These are phyloP conservation scores for Calendula officinalis DNA, from an alignment of 129 eudicot genomes.

Conservation along the genomic window DNA sequence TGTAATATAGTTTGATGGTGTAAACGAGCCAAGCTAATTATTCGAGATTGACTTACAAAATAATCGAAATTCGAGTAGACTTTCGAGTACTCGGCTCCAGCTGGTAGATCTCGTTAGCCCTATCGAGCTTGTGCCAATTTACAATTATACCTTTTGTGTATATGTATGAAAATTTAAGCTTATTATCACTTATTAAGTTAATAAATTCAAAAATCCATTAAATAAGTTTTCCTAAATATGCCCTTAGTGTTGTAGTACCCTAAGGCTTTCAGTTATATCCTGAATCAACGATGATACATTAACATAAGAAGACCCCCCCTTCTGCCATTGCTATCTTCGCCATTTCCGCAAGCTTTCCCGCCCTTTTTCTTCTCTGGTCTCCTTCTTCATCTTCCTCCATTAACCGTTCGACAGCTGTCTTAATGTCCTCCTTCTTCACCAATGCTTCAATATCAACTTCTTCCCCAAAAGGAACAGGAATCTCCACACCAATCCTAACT, in stretches of 20 bases:
- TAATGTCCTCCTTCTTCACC: conserved; percentile 35
- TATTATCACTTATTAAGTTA: too few species aligned
- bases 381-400: conserved; percentile 45
- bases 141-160: too few species aligned
- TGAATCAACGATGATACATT: conserved; percentile 36
- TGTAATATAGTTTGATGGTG: too few species aligned
- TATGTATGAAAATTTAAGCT: too few species aligned
- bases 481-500: conserved; percentile 38
- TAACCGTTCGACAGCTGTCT: conserved; percentile 27
- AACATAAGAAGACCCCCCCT: conserved; percentile 56
- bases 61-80: too few species aligned
- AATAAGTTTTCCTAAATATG: too few species aligned
- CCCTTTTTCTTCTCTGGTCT: conserved; percentile 41
- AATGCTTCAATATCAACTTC: conserved; percentile 29
- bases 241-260: neutral
- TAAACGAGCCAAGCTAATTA: too few species aligned
- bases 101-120: too few species aligned
- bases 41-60: too few species aligned
- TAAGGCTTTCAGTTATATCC: conserved; percentile 26
- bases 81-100: too few species aligned
- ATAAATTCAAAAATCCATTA: neutral
- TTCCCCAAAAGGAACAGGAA: conserved; percentile 31
- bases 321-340: conserved; percentile 49
- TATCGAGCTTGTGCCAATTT: too few species aligned
- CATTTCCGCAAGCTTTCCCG: conserved; percentile 35